Conservation (phyloP, 2,329 filamentous ascomycete species). For the Malbranchea zuffiana region DNA sequence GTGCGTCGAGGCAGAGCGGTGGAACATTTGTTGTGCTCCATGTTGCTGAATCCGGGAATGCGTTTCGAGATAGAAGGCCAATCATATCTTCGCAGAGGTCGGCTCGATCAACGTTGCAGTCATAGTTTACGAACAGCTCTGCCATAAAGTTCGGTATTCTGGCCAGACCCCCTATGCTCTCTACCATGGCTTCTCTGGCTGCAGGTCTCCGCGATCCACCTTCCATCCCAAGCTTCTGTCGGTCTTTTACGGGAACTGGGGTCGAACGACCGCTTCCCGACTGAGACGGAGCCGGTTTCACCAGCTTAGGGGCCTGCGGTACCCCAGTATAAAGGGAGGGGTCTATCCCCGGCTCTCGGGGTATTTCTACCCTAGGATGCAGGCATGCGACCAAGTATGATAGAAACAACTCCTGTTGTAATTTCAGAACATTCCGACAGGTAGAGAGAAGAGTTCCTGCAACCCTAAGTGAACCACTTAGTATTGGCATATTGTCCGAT, state of each 20-base stretch:
- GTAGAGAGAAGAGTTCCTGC: slow-evolving; percentile 84
- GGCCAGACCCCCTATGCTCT: slow-evolving; percentile 82
- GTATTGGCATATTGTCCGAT: slow-evolving; percentile 89
- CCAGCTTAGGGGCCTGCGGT: slow-evolving; percentile 76
- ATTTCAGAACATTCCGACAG: slow-evolving; percentile 77
- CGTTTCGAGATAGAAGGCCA: slow-evolving; percentile 82
- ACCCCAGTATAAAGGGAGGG: slow-evolving; percentile 86
- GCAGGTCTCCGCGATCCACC: slow-evolving; percentile 87
- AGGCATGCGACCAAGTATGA: slow-evolving; percentile 90
- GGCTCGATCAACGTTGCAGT: slow-evolving; percentile 82
- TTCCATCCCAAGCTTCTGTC: slow-evolving; percentile 84
- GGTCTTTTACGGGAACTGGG: slow-evolving; percentile 81
- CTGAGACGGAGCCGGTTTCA: slow-evolving; percentile 68
- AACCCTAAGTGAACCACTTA: slow-evolving; percentile 86
- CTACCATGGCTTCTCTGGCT: slow-evolving; percentile 94
- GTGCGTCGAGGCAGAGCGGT: slow-evolving; percentile 81
- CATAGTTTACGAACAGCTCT: slow-evolving; percentile 95
- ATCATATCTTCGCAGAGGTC: slow-evolving; percentile 95
- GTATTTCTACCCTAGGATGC: slow-evolving; percentile 89
- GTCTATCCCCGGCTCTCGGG: slow-evolving; percentile 79
- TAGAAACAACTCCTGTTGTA: slow-evolving; percentile 92
- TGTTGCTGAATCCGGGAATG: slow-evolving; percentile 89
- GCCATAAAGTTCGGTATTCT: slow-evolving; percentile 91
- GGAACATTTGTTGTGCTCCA: slow-evolving; percentile 99
- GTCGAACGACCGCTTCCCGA: slow-evolving; percentile 70